Conservation (phyloP, 179 eudicot species). For the Vitellaria paradoxa region DNA sequence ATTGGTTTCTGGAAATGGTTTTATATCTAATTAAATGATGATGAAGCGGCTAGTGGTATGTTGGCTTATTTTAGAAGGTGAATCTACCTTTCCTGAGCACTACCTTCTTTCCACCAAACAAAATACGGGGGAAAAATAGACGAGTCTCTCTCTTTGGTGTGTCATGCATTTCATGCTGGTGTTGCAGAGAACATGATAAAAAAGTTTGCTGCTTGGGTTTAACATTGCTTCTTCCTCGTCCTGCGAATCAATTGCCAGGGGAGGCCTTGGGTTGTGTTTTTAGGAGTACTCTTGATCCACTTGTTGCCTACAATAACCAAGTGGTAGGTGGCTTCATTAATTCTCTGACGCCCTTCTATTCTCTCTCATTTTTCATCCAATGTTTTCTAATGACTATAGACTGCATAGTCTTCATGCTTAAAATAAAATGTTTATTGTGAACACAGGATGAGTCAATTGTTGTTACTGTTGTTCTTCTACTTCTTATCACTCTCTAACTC, state of each 20-base stretch:
- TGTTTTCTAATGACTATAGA: constrained; percentile 6
- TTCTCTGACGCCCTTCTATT: background rate
- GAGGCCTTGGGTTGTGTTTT: constrained; percentile 93
- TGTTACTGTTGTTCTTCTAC: background rate
- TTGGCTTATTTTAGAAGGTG: constrained; percentile 83
- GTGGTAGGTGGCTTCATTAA: constrained; percentile 56
- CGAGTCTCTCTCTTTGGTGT: background rate
- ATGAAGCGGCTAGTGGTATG: too few relatives aligned
- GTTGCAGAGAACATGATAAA: too few relatives aligned
- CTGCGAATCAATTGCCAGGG: constrained; percentile 75
- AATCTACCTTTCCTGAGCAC: background rate
- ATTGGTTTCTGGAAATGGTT: too few relatives aligned
- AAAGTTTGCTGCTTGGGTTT: too few relatives aligned
- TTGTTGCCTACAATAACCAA: constrained; percentile 93
- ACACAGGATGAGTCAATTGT: background rate
- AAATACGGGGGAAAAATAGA: background rate
- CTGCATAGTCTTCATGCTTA: background rate
- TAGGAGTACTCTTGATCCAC: too few relatives aligned
- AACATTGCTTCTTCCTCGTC: constrained; percentile 75
- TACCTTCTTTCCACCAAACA: background rate
- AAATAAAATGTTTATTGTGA: background rate
- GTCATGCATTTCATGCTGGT: too few relatives aligned
- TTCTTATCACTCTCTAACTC: background rate
- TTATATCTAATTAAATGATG: too few relatives aligned
- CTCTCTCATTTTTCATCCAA: background rate